Evolutionary conservation across 2,329 filamentous ascomycete species (phyloP).

Genomic region (Simplicillium aogashimaense): DNA sequence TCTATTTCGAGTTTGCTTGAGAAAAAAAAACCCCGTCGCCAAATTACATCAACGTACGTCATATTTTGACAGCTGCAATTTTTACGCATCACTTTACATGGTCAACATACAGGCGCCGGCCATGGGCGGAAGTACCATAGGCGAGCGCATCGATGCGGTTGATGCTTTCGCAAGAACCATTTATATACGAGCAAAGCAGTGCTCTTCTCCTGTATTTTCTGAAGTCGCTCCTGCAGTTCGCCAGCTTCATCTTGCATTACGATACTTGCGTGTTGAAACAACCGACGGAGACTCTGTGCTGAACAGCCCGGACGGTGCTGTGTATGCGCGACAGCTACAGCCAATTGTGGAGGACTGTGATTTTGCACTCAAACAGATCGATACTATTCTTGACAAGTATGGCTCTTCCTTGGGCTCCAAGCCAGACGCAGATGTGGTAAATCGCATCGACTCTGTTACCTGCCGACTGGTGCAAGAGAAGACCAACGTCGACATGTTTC

Average conservation of each 20-base stretch:
- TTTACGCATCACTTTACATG: too few relatives aligned
- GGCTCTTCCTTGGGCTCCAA: slow-evolving; percentile 15
- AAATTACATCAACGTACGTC: too few relatives aligned
- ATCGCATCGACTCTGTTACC: slow-evolving; percentile 29
- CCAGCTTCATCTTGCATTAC: slow-evolving; percentile 43
- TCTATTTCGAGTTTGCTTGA: too few relatives aligned
- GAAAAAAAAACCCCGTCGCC: too few relatives aligned
- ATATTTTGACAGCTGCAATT: too few relatives aligned
- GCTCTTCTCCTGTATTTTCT: slow-evolving; percentile 34
- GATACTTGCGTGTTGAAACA: slow-evolving; percentile 47
- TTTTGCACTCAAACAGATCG: slow-evolving; percentile 43
- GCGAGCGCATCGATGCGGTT: slow-evolving; percentile 42
- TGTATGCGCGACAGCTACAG: slow-evolving; percentile 38
- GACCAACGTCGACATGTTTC: slow-evolving; percentile 42
- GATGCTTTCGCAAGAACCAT: slow-evolving; percentile 45
- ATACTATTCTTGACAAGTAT: slow-evolving; percentile 40
- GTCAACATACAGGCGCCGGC: too few relatives aligned
- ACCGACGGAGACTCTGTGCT: slow-evolving; percentile 47
- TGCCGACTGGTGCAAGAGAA: slow-evolving; percentile 41
- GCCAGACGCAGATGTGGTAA: slow-evolving; percentile 22
- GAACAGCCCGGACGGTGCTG: slow-evolving; percentile 27
- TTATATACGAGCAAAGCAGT: slow-evolving; percentile 39
- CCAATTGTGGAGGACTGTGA: slow-evolving; percentile 46
- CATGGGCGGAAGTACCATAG: slow-evolving; percentile 10
- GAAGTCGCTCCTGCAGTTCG: slow-evolving; percentile 40